Base-by-base conservation (phyloP, 768 basidiomycete species). In the Pleurotus djamor region DNA sequence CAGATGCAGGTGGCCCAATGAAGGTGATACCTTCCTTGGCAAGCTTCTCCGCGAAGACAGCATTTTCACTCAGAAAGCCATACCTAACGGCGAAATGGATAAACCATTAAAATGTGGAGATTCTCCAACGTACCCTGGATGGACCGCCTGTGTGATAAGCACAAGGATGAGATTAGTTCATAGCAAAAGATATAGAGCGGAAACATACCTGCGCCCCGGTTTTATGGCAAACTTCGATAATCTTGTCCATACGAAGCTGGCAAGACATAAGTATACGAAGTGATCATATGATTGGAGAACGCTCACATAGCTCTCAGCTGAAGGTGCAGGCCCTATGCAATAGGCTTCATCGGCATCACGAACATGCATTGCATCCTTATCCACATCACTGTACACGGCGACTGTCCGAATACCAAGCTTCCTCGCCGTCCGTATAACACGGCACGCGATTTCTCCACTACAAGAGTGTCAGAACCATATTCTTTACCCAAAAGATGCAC, bases 371-470 rank as follows among this genome's bases (percentile, higher is more conserved):
- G 92, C 82, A 67, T 88, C 79, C 52, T 78, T 83, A 64, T 98
- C 96, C 5, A 86, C 92, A 49, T 96, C 92, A 61, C 91, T 93
- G 69, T 90, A 97, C 5, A 98, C 91, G 0, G 94, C 94, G 13
- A 97, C 95, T 0, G 92, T 94, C 79, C 83, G 88, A 69, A 97
- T 89, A 0, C 96, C 95, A 3, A 97, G 77, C 68, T 89, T 91
- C 71, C 80, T 86, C 2, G 93, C 92, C 0, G 95, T 96, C 28
- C 91, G 87, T 58, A 96, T 96, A 47, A 98, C 92, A 16, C 95
- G 88, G 71, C 96, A 97, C 4, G 95, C 94, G 63, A 98, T 98
- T 73, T 98, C 95, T 49, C 95, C 95, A 71, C 94, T 96, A 61
- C 12, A 37, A 16, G 60, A 13, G 47, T 21, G 59, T 49, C 41